These are phyloP conservation scores for Sequoiadendron giganteum DNA, from an alignment of 75 land plant species.

Conservation along the genomic window DNA sequence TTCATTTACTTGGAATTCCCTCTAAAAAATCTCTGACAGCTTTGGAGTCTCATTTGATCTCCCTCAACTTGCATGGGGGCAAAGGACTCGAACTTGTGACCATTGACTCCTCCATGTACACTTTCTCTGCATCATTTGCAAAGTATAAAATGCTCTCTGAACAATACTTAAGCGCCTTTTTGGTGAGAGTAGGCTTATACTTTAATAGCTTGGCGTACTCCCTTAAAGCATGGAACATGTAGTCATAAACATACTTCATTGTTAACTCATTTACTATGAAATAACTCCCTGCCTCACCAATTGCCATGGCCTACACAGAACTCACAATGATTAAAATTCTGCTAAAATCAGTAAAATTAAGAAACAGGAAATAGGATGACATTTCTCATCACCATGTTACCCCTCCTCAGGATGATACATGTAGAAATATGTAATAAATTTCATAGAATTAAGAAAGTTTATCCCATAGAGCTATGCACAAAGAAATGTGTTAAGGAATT, in stretches of 20 bases:
- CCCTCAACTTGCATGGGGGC: slow-evolving; percentile 5
- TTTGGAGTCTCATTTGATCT: background rate
- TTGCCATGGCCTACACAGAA: slow-evolving; percentile 22
- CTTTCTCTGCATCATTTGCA: background rate
- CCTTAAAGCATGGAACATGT: slow-evolving; percentile 37
- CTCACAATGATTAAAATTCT: background rate
- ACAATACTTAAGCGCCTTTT: slow-evolving; percentile 11
- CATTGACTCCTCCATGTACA: slow-evolving; percentile 23
- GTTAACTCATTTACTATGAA: slow-evolving; percentile 25
- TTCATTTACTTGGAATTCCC: background rate
- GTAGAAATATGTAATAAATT: background rate
- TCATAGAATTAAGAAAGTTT: background rate
- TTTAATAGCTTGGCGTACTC: slow-evolving; percentile 35
- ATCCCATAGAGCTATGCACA: background rate
- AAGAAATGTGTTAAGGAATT: background rate
- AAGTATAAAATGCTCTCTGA: slow-evolving; percentile 14
- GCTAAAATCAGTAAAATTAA: background rate
- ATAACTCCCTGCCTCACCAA: slow-evolving; percentile 28
- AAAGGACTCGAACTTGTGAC: slow-evolving; percentile 4
- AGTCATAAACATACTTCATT: slow-evolving; percentile 41
- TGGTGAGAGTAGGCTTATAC: slow-evolving; percentile 22
- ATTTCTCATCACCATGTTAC: background rate
- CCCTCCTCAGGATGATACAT: background rate
- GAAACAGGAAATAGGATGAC: background rate
- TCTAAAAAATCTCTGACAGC: background rate